Conservation (phyloP, 2,329 filamentous ascomycete genomes). For the Fusarium sp. region DNA sequence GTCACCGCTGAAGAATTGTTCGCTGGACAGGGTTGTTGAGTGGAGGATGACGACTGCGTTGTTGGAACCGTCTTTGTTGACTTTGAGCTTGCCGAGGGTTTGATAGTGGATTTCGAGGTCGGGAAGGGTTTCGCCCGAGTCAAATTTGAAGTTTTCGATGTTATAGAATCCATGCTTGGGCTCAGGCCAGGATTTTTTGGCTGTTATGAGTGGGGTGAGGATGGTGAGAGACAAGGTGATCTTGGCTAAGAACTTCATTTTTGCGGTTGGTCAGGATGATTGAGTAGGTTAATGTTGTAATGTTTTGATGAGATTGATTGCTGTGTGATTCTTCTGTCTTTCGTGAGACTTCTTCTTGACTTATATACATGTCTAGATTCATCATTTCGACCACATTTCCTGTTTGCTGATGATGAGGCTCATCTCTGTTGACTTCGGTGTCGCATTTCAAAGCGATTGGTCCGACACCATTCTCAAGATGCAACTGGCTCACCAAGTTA, state of each 20-base stretch:
- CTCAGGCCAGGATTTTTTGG: not conserved
- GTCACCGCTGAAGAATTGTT: constrained; percentile 15
- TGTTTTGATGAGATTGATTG: not conserved
- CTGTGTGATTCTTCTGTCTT: too few species aligned
- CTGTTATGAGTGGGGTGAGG: fast-evolving
- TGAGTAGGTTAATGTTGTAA: too few species aligned
- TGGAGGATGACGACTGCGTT: constrained; percentile 29
- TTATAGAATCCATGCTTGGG: not conserved
- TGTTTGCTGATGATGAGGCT: not conserved
- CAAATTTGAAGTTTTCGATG: constrained; percentile 14
- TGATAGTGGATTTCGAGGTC: constrained; percentile 21
- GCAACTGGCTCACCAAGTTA: not conserved
- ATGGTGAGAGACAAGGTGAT: fast-evolving
- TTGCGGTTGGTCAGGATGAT: fast-evolving
- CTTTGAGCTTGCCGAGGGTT: constrained; percentile 27
- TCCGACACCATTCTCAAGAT: too few species aligned
- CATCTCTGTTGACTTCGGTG: not conserved
- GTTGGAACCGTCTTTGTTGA: constrained; percentile 8
- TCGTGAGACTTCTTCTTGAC: too few species aligned
- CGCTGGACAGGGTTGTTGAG: not conserved
- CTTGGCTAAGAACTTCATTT: not conserved
- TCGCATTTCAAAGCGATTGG: not conserved
- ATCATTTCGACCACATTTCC: fast-evolving
- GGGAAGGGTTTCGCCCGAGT: constrained; percentile 3
- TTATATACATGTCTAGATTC: not conserved